Evolutionary conservation across 1,284 basidiomycete genomes (phyloP), one percentile per base, ranked within the genome.

Genomic region (Ceratobasidium sp.): DNA sequence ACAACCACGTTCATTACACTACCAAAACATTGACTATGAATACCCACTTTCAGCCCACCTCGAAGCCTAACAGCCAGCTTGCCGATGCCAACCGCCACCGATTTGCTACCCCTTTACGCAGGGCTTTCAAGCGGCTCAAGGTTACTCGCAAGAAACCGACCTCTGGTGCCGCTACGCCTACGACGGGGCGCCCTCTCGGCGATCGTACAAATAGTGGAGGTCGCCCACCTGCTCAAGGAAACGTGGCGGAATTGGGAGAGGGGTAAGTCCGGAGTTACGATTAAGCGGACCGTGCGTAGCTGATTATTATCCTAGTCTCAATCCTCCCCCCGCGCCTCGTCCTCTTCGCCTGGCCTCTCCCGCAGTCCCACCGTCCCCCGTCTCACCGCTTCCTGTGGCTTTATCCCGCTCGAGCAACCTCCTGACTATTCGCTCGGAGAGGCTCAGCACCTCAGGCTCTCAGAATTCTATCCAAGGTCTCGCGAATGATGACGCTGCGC

Each of bases 281-380:
- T 5, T 11, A 41, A 41, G 36, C 11, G 36, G 11, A 41, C 11
- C 36, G 57, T 19, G 9, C 27, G 36, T 57, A 29, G 41, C 54
- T 71, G 15, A 71, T 29, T 19, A 22, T 29, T 29, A 15, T 47
- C 11, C 11, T 8, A 78, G 56, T 19, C 59, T 48, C 27, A 59
- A 45, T 53, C 67, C 73, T 15, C 72, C 69, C 11, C 76, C 50
- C 9, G 71, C 64, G 27, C 77, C 67, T 27, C 76, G 73, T 19
- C 74, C 75, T 8, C 63, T 69, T 11, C 71, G 65, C 44, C 77
- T 75, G 3, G 74, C 74, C n/a, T 72, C 59, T 24, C 75, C 67
- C 17, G 75, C 65, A 14, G 31, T 19, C n/a, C 36, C 53, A 29
- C 27, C 36, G 33, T 57, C 66, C 14, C 66, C 66, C 31, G 17